Evolutionary conservation across 208 protist genomes (phyloP).

Genomic region (Acanthamoeba rhysodes): DNA sequence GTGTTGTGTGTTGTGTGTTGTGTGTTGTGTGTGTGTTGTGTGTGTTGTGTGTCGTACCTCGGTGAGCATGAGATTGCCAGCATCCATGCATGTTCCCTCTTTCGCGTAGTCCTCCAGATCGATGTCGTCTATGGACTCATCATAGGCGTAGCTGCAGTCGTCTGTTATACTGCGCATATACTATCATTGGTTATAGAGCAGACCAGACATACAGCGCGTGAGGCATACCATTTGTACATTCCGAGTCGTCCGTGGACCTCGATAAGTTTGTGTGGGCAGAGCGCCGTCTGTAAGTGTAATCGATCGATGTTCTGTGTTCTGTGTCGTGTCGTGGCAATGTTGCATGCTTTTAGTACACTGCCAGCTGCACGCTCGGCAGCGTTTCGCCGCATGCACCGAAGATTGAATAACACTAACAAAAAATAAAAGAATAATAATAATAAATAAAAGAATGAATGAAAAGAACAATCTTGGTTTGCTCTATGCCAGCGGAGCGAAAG

Average conservation of each 20-base stretch:
- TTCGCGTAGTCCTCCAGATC: slow-evolving; percentile 44
- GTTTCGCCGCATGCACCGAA: slow-evolving; percentile 31
- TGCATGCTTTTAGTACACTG: slow-evolving; percentile 29
- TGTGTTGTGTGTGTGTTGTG: too few species aligned
- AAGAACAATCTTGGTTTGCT: neutral
- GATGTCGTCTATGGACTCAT: slow-evolving; percentile 52
- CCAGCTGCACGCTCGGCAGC: neutral
- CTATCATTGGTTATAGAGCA: too few species aligned
- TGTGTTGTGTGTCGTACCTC: neutral
- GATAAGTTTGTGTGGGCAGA: slow-evolving; percentile 29
- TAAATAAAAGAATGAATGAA: too few species aligned
- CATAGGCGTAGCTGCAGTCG: slow-evolving; percentile 37
- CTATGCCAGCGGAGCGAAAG: neutral
- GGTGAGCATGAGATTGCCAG: slow-evolving; percentile 46
- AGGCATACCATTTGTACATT: slow-evolving; percentile 33
- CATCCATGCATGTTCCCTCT: slow-evolving; percentile 21
- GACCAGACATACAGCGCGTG: neutral
- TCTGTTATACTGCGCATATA: neutral
- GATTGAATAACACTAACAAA: slow-evolving; percentile 28
- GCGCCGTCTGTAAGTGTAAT: slow-evolving; percentile 25
- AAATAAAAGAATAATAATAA: neutral
- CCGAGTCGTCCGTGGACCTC: slow-evolving; percentile 46
- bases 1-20: too few species aligned
- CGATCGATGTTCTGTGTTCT: slow-evolving; percentile 46
- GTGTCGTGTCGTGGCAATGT: neutral